These are phyloP conservation scores for Wickerhamiella cacticola DNA, from an alignment of 805 yeast genomes.

Conservation along the genomic window DNA sequence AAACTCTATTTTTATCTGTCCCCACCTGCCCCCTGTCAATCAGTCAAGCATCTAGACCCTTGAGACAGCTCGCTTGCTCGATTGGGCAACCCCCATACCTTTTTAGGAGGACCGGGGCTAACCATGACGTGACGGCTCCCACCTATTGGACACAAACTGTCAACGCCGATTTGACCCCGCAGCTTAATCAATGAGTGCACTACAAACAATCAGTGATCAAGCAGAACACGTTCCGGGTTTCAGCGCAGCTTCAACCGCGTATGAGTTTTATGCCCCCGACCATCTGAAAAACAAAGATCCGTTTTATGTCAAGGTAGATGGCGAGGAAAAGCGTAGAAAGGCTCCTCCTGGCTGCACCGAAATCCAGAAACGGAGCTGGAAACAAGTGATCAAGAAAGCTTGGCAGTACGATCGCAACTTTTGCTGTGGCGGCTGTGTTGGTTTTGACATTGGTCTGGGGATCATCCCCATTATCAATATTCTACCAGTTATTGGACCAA, in stretches of 20 bases:
- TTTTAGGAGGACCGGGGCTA: not conserved
- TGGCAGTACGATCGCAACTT: slow-evolving; percentile 82
- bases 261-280: slow-evolving; percentile 59
- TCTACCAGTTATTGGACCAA: slow-evolving; percentile 77
- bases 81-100: not conserved
- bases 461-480: slow-evolving; percentile 60
- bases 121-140: not conserved
- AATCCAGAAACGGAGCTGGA: slow-evolving; percentile 59
- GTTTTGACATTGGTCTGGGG: slow-evolving; percentile 58
- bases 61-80: not conserved
- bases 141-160: not conserved
- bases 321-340: slow-evolving; percentile 44
- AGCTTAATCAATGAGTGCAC: slow-evolving; percentile 6
- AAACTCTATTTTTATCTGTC: too few species aligned
- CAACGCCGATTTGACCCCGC: not conserved
- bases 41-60: not conserved
- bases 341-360: slow-evolving; percentile 48
- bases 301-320: slow-evolving; percentile 29
- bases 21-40: not conserved
- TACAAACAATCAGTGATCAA: slow-evolving; percentile 20
- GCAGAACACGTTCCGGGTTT: slow-evolving; percentile 48
- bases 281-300: slow-evolving; percentile 41
- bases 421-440: slow-evolving; percentile 50
- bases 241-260: slow-evolving; percentile 41
- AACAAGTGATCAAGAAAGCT: slow-evolving; percentile 57